phyloP scores from a whole-genome alignment of 2,329 filamentous ascomycete species.

The Alternaria triticimaculans region DNA sequence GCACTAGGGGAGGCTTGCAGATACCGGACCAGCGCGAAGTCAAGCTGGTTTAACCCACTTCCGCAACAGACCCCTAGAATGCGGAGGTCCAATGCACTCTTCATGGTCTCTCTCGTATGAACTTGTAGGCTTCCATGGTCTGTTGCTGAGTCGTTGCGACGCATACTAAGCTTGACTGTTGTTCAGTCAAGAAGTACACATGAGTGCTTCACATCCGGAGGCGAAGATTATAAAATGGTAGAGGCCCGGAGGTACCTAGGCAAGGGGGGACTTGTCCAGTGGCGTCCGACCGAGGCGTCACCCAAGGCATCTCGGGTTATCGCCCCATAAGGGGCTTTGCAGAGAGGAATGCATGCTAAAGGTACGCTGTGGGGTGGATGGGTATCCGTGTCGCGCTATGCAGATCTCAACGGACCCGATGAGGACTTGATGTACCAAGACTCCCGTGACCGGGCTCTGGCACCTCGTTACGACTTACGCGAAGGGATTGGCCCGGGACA shows the following conservation, averaged over 20 bases:
- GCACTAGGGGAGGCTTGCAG: conserved; percentile 59
- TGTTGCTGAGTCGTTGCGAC: conserved; percentile 22
- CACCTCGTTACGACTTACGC: conserved; percentile 16
- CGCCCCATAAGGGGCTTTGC: not conserved
- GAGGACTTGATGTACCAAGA: not conserved
- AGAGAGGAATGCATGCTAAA: not conserved
- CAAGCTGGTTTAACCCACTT: conserved; percentile 63
- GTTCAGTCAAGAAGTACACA: not conserved
- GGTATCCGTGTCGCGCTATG: not conserved
- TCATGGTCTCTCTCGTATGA: not conserved
- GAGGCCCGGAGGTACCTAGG: not conserved
- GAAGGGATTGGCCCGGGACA: conserved; percentile 4
- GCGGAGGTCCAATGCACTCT: conserved; percentile 54
- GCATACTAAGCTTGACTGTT: conserved; percentile 6
- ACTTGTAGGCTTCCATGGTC: not conserved
- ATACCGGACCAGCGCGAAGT: conserved; percentile 65
- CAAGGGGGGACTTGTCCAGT: not conserved
- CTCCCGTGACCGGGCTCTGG: not conserved
- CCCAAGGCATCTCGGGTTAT: not conserved
- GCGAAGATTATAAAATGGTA: not conserved
- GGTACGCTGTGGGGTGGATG: not conserved
- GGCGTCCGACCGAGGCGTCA: not conserved
- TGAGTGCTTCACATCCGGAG: not conserved
- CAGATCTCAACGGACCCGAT: not conserved
- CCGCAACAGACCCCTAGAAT: conserved; percentile 64